A percentile compares a stretch with the other conserved stretches of the same genome.
phyloP scores from a whole-genome alignment of 192 early-diverging fungal genomes.

The Obelidium mucronatum region DNA sequence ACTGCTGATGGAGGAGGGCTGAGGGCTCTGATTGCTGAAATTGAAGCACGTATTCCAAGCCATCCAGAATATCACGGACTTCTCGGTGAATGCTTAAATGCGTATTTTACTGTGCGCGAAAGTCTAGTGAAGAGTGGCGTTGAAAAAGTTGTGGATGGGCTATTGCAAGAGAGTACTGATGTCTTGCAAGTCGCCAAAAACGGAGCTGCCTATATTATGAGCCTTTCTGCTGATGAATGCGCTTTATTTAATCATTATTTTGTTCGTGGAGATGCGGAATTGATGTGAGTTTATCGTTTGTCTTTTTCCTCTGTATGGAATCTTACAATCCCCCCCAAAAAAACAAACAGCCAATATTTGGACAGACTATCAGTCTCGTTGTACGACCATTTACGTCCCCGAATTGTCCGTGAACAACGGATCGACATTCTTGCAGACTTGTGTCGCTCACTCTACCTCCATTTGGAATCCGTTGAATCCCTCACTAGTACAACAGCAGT shows the following conservation, averaged over 20 bases:
- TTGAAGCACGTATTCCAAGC: constrained; percentile 73
- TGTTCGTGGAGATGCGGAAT: constrained; percentile 70
- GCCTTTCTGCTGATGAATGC: constrained; percentile 85
- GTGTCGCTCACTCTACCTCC: constrained; percentile 73
- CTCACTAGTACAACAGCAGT: background rate
- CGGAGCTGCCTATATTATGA: constrained; percentile 86
- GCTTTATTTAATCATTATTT: constrained; percentile 84
- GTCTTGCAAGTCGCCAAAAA: constrained; percentile 66
- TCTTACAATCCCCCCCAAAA: background rate
- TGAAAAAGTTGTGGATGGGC: constrained; percentile 41
- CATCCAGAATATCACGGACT: constrained; percentile 78
- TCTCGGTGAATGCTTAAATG: constrained; percentile 75
- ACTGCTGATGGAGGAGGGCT: constrained; percentile 60
- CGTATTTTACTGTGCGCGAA: constrained; percentile 80
- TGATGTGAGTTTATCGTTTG: constrained; percentile 64
- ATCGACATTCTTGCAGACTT: constrained; percentile 86
- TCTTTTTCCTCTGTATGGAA: background rate
- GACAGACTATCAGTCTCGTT: constrained; percentile 77
- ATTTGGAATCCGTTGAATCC: constrained; percentile 51
- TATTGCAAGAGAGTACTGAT: constrained; percentile 72
- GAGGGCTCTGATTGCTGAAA: constrained; percentile 70
- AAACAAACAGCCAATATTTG: constrained; percentile 67
- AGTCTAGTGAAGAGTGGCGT: background rate
- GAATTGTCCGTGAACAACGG: constrained; percentile 84
- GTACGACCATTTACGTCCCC: constrained; percentile 85